phyloP scores from a whole-genome alignment of 257 asterid genomes.

The Penstemon davidsonii region DNA sequence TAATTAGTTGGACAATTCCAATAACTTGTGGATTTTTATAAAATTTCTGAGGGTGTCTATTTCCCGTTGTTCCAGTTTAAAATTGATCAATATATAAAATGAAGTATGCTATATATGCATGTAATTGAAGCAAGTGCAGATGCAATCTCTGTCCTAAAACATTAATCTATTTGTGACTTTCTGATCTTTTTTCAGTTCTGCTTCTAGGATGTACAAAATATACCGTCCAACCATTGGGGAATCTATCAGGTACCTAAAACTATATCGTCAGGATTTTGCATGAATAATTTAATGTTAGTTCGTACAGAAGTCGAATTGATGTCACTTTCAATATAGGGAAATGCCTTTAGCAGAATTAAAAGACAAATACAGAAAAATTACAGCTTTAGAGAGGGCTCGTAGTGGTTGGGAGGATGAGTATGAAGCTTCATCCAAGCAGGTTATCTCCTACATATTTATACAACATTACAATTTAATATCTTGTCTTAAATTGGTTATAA shows the following conservation, averaged over 20 bases:
- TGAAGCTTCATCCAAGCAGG: conserved; percentile 84
- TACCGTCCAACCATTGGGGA: conserved; percentile 92
- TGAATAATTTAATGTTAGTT: conserved; percentile 24
- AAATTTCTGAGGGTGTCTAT: conserved; percentile 10
- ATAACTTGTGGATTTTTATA: not conserved
- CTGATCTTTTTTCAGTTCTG: conserved; percentile 56
- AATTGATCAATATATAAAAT: conserved; percentile 10
- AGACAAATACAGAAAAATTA: conserved; percentile 76
- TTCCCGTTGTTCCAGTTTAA: not conserved
- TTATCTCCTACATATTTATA: conserved; percentile 13
- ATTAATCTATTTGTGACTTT: conserved; percentile 23
- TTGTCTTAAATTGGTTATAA: conserved; percentile 16
- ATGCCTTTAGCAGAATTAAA: conserved; percentile 79
- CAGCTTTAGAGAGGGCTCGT: conserved; percentile 66
- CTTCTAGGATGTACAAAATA: conserved; percentile 73
- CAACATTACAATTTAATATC: conserved; percentile 10
- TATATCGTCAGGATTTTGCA: conserved; percentile 22
- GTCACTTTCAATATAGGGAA: conserved; percentile 66
- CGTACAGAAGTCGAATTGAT: conserved; percentile 24
- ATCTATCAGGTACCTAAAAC: conserved; percentile 65
- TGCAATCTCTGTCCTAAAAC: conserved; percentile 12
- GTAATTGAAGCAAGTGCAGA: conserved; percentile 5
- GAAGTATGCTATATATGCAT: not conserved
- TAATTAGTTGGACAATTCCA: conserved; percentile 8
- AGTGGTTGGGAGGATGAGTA: conserved; percentile 89